Conservation (phyloP, 306 rosid species). For the Prinsepia uniflora region DNA sequence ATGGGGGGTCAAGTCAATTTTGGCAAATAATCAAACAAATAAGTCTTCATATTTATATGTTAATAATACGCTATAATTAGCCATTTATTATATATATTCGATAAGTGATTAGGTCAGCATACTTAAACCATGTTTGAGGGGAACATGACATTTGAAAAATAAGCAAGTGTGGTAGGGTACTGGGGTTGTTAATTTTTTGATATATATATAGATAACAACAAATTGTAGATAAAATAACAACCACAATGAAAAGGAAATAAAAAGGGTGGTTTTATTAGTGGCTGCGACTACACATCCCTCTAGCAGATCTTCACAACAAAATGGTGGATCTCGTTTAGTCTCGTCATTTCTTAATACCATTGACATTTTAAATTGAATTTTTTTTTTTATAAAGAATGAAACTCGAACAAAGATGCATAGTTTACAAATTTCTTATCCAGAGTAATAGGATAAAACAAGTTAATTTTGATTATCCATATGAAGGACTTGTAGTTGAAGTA, state of each 20-base stretch:
- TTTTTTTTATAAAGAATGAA: too few species aligned
- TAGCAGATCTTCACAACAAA: not conserved
- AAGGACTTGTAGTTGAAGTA: too few species aligned
- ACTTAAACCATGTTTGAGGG: not conserved
- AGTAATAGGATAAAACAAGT: too few species aligned
- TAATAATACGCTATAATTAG: too few species aligned
- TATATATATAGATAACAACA: not conserved
- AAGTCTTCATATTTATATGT: not conserved
- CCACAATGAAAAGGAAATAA: not conserved
- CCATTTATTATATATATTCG: too few species aligned
- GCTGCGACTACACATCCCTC: not conserved
- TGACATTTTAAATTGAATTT: too few species aligned
- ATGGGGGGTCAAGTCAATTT: not conserved
- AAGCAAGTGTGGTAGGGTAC: not conserved
- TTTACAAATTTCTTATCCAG: not conserved
- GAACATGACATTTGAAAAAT: not conserved
- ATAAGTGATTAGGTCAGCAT: not conserved
- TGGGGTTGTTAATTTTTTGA: constrained; percentile 4
- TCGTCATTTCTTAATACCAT: not conserved
- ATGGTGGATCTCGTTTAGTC: not conserved
- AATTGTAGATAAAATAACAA: not conserved
- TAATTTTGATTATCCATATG: too few species aligned
- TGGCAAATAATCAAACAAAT: not conserved
- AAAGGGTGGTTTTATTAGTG: not conserved
- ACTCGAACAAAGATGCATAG: too few species aligned